These are phyloP conservation scores for Phytophthora hibernalis DNA, from an alignment of 352 stramenopile species.

Conservation along the genomic window DNA sequence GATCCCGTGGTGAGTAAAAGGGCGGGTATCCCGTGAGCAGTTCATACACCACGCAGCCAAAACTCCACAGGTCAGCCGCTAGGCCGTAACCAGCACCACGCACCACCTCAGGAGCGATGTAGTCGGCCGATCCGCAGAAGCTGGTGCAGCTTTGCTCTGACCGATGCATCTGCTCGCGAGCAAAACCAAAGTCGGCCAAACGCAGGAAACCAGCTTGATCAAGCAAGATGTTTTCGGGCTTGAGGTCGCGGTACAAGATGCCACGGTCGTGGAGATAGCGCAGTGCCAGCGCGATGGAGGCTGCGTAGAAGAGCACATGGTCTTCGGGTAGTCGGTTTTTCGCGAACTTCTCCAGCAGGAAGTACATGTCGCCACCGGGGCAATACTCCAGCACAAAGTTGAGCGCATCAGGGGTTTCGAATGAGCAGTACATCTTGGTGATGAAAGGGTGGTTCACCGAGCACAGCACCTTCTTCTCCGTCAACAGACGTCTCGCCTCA, in stretches of 20 bases:
- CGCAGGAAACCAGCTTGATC: constrained; percentile 91
- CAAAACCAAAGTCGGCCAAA: constrained; percentile 88
- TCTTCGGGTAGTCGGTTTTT: constrained; percentile 94
- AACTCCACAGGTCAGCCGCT: constrained; percentile 86
- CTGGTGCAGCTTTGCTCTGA: constrained; percentile 75
- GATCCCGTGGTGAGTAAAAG: constrained; percentile 93
- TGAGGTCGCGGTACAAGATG: constrained; percentile 91
- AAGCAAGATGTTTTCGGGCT: constrained; percentile 92
- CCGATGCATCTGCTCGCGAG: constrained; percentile 56
- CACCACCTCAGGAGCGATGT: constrained; percentile 86
- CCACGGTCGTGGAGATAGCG: constrained; percentile 83
- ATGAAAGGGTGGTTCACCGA: constrained; percentile 97
- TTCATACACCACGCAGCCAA: constrained; percentile 91
- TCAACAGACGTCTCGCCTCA: constrained; percentile 87
- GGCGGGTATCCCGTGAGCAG: constrained; percentile 85
- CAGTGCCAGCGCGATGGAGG: constrained; percentile 96
- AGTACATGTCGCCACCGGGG: constrained; percentile 96
- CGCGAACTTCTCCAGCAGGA: constrained; percentile 89
- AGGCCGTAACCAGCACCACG: constrained; percentile 77
- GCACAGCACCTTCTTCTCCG: constrained; percentile 97
- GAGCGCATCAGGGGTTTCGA: constrained; percentile 91
- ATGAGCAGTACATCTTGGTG: constrained; percentile 96
- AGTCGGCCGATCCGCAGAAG: constrained; percentile 87
- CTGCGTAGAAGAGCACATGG: constrained; percentile 96
- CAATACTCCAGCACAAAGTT: constrained; percentile 99